These are phyloP conservation scores for Licmophora abbreviata DNA, from an alignment of 108 stramenopile species.

Conservation along the genomic window DNA sequence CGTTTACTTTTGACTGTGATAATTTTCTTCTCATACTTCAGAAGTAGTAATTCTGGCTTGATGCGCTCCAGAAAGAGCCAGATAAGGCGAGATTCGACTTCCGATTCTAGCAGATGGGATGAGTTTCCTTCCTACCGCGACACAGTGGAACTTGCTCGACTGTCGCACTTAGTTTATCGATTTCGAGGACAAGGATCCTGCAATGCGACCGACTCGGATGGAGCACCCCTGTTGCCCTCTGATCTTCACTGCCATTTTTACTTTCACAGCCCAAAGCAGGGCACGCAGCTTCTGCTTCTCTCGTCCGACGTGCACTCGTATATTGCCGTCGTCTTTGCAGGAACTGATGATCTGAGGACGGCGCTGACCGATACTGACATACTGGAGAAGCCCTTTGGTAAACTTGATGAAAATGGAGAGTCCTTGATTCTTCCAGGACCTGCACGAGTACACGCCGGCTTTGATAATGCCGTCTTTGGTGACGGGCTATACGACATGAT, in stretches of 20 bases:
- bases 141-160: constrained; percentile 26
- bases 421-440: constrained; percentile 12
- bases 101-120: background rate
- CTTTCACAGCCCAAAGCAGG: constrained; percentile 27
- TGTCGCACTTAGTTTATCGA: constrained; percentile 26
- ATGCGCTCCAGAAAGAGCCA: too few relatives aligned
- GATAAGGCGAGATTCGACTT: background rate
- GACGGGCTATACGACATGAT: constrained; percentile 36
- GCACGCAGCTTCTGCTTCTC: constrained; percentile 64
- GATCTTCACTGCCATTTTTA: constrained; percentile 53
- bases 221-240: background rate
- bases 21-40: too few relatives aligned
- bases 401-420: constrained; percentile 16
- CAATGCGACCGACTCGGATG: background rate
- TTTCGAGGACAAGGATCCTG: constrained; percentile 10
- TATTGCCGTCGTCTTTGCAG: constrained; percentile 68
- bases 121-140: constrained; percentile 30
- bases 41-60: too few relatives aligned
- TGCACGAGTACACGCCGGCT: constrained; percentile 62
- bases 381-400: constrained; percentile 46
- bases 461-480: constrained; percentile 70
- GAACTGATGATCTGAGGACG: constrained; percentile 73
- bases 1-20: too few relatives aligned
- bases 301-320: constrained; percentile 31
- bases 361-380: constrained; percentile 63